Base-by-base conservation (phyloP, 2,329 filamentous ascomycete species). In the Shiraia bambusicola region DNA sequence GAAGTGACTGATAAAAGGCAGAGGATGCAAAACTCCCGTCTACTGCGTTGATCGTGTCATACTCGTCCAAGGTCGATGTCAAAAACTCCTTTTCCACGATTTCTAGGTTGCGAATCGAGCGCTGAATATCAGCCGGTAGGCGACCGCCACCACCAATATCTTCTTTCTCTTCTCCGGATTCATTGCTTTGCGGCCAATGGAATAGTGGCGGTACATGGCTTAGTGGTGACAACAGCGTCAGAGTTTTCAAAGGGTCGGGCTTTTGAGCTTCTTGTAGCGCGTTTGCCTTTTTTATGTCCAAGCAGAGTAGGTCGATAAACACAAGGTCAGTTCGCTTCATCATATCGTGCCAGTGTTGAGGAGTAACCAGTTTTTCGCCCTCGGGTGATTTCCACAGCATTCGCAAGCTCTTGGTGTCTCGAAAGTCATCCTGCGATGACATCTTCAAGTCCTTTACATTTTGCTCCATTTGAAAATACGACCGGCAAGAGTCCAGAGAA, bases 401-500 rank as follows among this genome's bases (percentile, higher is more conserved):
- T 4, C 47, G 35, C 12, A 58, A 41, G 9, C 15, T 43, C 16
- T 28, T 28, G 8, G 24, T 14, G 3, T 17, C 11, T 28, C 3
- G n/a, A 3, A n/a, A 25, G 3, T 28, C 14, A 8, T 19, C 16
- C 8, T 34, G 22, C 3, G 32, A 30, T 3, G 26, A 38, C 7
- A 36, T 38, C 14, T 28, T 52, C 34, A 64, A 28, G 24, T 63
- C 58, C 13, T 42, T 42, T 4, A 61, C 17, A 19, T 39, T 61
- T 32, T 63, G 56, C 29, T 66, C 63, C 33, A 65, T 37, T 29
- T 67, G 57, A 14, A 67, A 62, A 34, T 57, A 67, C 2, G 61
- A 60, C 28, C 45, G 44, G 34, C 56, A 65, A 27, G 54, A 52
- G 7, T 49, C 22, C 1, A 47, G 33, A 0, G 52, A 37, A 34